Evolutionary conservation across 371 early-diverging fungal species (phyloP).

Genomic region (Lichtheimia ornata): DNA sequence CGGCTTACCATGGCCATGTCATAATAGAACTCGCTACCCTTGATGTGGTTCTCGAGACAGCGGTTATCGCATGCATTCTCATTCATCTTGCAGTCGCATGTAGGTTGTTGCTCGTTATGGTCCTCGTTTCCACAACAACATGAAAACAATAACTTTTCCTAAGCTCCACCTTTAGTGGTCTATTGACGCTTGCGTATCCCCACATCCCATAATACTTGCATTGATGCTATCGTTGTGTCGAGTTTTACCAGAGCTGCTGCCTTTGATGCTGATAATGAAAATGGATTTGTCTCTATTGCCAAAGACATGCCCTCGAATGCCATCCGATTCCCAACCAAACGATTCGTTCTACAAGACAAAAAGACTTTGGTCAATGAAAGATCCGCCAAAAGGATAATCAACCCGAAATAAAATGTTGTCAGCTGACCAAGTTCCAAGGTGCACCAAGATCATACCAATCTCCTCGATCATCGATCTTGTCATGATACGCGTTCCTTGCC

Average conservation of each 20-base stretch:
- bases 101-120: no score
- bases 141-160: slow-evolving; percentile 94
- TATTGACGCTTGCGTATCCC: no score
- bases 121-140: slow-evolving; percentile 85
- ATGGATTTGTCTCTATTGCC: slow-evolving; percentile 63
- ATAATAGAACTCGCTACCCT: slow-evolving; percentile 76
- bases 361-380: neutral
- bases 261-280: slow-evolving; percentile 87
- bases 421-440: slow-evolving; percentile 60
- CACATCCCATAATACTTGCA: neutral
- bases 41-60: slow-evolving; percentile 64
- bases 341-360: slow-evolving; percentile 52
- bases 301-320: slow-evolving; percentile 91
- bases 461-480: slow-evolving; percentile 24
- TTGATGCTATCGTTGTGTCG: slow-evolving; percentile 61
- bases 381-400: no score
- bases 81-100: neutral
- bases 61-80: slow-evolving; percentile 60
- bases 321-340: slow-evolving; percentile 89
- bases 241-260: slow-evolving; percentile 73
- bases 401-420: neutral
- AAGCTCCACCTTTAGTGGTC: neutral
- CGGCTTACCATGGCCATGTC: slow-evolving; percentile 68
- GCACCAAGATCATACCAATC: slow-evolving; percentile 79
- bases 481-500: slow-evolving; percentile 74